Evolutionary conservation across 352 stramenopile species (phyloP), one percentile per base, ranked within the genome.

Genomic region (Ophiocytium majus): DNA sequence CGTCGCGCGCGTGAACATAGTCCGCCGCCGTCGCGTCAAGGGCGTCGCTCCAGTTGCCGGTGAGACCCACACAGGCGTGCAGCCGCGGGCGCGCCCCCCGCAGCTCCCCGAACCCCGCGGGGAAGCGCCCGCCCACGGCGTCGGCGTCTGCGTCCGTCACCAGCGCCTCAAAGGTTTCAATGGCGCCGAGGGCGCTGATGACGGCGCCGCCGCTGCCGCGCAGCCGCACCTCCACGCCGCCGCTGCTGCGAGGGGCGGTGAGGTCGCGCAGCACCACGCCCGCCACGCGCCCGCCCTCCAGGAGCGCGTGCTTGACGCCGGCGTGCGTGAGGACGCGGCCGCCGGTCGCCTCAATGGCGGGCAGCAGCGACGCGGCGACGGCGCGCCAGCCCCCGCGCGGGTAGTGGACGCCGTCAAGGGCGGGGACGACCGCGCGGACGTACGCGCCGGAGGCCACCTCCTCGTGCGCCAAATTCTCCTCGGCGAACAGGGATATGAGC

Each of bases 31-130:
- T 87, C 32, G 37, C 80, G n/a, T 87, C 84, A 78, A 87, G 43
- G 35, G 81, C 79, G 64, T 87, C 84, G 10, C 66, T 31, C 84
- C 84, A 87, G 81, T 87, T 87, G 32, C 84, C 84, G 43, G 63
- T 63, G 19, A 87, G 84, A 50, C 84, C 84, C 23, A 87, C 84
- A 32, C 84, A 87, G 31, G 85, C 32, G 35, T 87, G 84, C 33
- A 87, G 71, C 28, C 79, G 33, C 63, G 79, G 79, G 1, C 81
- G 63, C n/a, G 79, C 84, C 63, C 49, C 84, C 14, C 49, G 43
- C 36, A 88, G 80, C 35, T 32, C 43, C 66, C 37, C 0, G 28
- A 83, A 83, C 43, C 83, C 83, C 14, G 64, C 83, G 23, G 79
- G 83, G 14, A 63, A n/a, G 0, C 49, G 32, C 10, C 82, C 82